Conservation (phyloP, 306 rosid species). For the Malus fusca region DNA sequence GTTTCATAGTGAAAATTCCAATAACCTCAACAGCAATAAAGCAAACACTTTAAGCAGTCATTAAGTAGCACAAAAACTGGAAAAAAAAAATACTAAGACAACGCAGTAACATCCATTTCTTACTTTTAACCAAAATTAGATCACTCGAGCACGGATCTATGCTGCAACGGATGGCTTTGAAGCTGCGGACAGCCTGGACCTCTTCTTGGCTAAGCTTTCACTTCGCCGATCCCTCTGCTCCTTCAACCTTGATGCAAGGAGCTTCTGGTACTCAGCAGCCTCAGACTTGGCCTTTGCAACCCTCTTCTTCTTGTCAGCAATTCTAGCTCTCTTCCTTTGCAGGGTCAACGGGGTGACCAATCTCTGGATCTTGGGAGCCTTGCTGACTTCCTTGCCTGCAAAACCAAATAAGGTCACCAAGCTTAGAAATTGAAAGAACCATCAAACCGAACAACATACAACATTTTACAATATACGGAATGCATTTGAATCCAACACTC, state of each 20-base stretch:
- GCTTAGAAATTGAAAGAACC: not conserved
- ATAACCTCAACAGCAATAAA: constrained; percentile 2
- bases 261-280: constrained; percentile 59
- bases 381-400: constrained; percentile 49
- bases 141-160: not conserved
- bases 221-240: constrained; percentile 62
- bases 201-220: constrained; percentile 58
- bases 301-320: constrained; percentile 56
- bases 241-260: constrained; percentile 52
- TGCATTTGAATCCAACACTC: not conserved
- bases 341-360: constrained; percentile 56
- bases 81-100: not conserved
- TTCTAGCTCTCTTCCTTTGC: constrained; percentile 53
- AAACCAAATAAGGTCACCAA: not conserved
- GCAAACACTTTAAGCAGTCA: constrained; percentile 1
- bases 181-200: constrained; percentile 55
- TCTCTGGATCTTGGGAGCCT: constrained; percentile 64
- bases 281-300: constrained; percentile 48
- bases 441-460: not conserved
- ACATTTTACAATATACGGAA: no score
- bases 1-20: not conserved
- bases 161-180: constrained; percentile 45
- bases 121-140: constrained; percentile 8
- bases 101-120: not conserved
- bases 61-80: not conserved